Evolutionary conservation across 106 monocot species (phyloP).

Genomic region (Agapanthus africanus): DNA sequence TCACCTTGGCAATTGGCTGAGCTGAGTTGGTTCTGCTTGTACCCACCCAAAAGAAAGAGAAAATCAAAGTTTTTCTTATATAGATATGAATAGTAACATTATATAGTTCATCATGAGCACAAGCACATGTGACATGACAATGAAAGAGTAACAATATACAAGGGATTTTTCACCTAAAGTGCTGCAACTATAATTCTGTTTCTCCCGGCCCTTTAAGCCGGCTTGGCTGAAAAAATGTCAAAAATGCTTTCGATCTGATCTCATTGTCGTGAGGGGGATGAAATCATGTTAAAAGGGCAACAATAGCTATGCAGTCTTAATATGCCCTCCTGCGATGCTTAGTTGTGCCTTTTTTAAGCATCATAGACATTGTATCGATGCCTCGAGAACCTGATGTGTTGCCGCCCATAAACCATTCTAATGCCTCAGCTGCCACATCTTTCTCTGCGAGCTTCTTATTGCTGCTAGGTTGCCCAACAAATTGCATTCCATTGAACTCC

Average conservation of each 20-base stretch:
- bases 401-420: conserved; percentile 75
- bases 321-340: conserved; percentile 48
- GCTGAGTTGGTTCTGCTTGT: too few relatives aligned
- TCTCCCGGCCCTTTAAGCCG: too few relatives aligned
- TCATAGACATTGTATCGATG: conserved; percentile 55
- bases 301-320: too few relatives aligned
- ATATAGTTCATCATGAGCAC: neutral
- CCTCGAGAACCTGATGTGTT: conserved; percentile 33
- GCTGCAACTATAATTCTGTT: neutral
- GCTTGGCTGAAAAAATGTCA: too few relatives aligned
- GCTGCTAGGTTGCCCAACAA: conserved; percentile 72
- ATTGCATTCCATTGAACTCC: conserved; percentile 91
- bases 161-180: neutral
- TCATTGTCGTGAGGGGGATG: too few relatives aligned
- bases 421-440: conserved; percentile 76
- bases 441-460: conserved; percentile 93
- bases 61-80: neutral
- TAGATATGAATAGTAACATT: neutral
- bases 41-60: too few relatives aligned
- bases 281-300: too few relatives aligned
- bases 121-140: neutral
- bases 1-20: too few relatives aligned
- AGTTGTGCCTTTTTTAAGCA: conserved; percentile 55
- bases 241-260: too few relatives aligned
- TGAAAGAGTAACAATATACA: neutral